Evolutionary conservation across 139 green algal species (phyloP), one percentile per base, ranked within the genome.

Genomic region (Limnomonas spitsbergensis): DNA sequence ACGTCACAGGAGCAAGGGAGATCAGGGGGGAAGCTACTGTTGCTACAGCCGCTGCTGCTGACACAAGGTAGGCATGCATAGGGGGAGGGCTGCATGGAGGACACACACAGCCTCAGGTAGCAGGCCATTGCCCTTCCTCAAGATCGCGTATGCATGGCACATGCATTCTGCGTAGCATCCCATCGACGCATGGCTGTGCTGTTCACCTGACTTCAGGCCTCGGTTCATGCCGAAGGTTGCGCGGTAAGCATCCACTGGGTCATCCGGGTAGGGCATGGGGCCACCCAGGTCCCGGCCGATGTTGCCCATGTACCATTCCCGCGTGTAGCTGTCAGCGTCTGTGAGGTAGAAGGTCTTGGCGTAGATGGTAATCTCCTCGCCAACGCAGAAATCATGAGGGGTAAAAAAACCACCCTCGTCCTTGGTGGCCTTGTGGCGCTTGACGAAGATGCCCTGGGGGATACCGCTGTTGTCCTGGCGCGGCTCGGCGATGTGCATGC

Each of bases 381-480:
- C 95, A 2, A 98, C 88, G 3, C 56, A 38, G 27, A 98, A 88
- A 82, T 97, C 91, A 2, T 35, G 29, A 4, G 86, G 73, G 2
- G 32, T 84, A 61, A 92, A 83, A 53, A 80, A 82, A 32, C 73
- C 73, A 47, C 85, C 83, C 53, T 88, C 84, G 2, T 88, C 80
- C 69, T 91, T 93, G 2, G 79, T 82, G 2, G 95, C 80, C 66
- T 86, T 86, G 81, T 96, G 92, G 34, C 94, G 88, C 86, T 92
- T 94, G 32, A 97, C 85, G 80, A 97, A 93, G 3, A 91, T 84
- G 38, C 94, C 94, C 93, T 98, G 91, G 27, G 88, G 85, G 27
- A 97, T 91, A 61, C 94, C 94, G 71, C 85, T 93, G 88, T 97
- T 97, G 76, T 92, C 86, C 85, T 94, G 81, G 75, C 89, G 89